These are phyloP conservation scores for Hapsidospora chrysogenum DNA, from an alignment of 495 filamentous ascomycete genomes.

Conservation along the genomic window DNA sequence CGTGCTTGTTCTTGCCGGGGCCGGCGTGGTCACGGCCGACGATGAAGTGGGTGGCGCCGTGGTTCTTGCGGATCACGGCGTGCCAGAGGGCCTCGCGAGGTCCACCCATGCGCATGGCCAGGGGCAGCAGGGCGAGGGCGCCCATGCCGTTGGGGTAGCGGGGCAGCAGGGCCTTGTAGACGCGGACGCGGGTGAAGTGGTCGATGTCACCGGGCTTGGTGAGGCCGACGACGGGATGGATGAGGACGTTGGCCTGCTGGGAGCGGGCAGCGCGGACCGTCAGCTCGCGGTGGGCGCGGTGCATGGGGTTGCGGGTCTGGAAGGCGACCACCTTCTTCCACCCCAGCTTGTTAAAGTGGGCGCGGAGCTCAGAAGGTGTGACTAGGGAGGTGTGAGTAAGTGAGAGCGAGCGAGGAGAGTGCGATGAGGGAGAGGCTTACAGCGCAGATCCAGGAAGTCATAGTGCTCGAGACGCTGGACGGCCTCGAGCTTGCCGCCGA, in stretches of 20 bases:
- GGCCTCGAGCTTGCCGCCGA: conserved; percentile 89
- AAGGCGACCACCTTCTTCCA: conserved; percentile 95
- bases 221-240: conserved; percentile 94
- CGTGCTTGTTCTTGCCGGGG: conserved; percentile 90
- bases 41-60: conserved; percentile 98
- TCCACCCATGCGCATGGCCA: conserved; percentile 98
- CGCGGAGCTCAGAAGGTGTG: conserved; percentile 83
- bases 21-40: conserved; percentile 96
- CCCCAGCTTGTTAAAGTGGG: conserved; percentile 97
- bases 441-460: conserved; percentile 93
- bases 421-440: conserved; percentile 27
- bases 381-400: conserved; percentile 43
- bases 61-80: conserved; percentile 99
- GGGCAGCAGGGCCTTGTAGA: conserved; percentile 92
- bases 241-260: conserved; percentile 94
- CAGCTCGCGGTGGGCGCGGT: conserved; percentile 91
- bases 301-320: conserved; percentile 98
- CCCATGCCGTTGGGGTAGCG: conserved; percentile 99
- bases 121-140: conserved; percentile 81
- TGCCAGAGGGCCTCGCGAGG: conserved; percentile 99
- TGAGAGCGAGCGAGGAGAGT: neutral
- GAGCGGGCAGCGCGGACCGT: conserved; percentile 91
- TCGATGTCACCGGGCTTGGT: conserved; percentile 99
- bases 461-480: conserved; percentile 93
- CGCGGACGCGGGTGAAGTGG: conserved; percentile 97